These are phyloP conservation scores for Geranium incanum DNA, from an alignment of 441 rosid genomes.

Conservation along the genomic window DNA sequence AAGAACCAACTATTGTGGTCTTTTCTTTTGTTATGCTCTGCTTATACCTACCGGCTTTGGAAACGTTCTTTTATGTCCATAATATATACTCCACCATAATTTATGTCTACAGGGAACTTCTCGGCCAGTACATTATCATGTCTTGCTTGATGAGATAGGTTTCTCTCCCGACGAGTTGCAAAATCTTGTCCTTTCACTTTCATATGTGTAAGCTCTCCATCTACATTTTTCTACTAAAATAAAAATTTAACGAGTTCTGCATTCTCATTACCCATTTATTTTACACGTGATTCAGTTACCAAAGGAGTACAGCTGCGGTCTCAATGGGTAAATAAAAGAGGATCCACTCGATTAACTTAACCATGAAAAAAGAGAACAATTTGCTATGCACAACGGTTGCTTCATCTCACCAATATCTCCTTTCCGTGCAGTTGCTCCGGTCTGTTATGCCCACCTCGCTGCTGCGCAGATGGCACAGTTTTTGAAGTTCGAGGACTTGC, in stretches of 20 bases:
- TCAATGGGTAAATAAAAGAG: slow-evolving; percentile 52
- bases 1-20: not conserved
- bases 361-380: not conserved
- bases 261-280: not conserved
- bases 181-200: slow-evolving; percentile 58
- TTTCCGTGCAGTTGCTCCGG: slow-evolving; percentile 63
- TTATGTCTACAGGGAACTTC: slow-evolving; percentile 61
- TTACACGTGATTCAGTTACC: slow-evolving; percentile 46
- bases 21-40: slow-evolving; percentile 2
- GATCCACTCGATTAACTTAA: not conserved
- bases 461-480: slow-evolving; percentile 72
- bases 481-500: slow-evolving; percentile 52
- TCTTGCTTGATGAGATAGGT: slow-evolving; percentile 84
- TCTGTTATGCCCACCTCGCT: slow-evolving; percentile 85
- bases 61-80: not conserved
- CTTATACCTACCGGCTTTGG: not conserved
- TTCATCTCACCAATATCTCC: not conserved
- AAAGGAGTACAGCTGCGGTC: slow-evolving; percentile 72
- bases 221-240: not conserved
- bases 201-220: slow-evolving; percentile 63
- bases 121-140: slow-evolving; percentile 85
- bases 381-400: not conserved
- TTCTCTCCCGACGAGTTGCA: slow-evolving; percentile 68
- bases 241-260: slow-evolving; percentile 4
- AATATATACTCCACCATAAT: slow-evolving; percentile 8